Percentiles rank a stretch among this genome's conserved stretches.
Evolutionary conservation across 2,329 filamentous ascomycete genomes (phyloP).

Genomic region (Parastagonospora nodorum): DNA sequence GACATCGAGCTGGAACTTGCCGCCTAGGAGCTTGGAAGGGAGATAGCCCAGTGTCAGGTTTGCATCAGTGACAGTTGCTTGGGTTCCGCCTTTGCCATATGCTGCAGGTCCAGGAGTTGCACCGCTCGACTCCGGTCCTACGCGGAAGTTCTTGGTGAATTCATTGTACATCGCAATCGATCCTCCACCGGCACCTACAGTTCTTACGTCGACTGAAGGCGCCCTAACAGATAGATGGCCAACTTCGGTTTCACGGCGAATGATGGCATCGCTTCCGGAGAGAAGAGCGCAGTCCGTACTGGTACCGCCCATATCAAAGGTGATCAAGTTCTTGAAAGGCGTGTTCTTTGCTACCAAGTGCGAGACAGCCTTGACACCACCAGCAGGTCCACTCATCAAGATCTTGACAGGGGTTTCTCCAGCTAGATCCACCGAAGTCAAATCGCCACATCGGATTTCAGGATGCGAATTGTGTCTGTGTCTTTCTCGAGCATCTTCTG

Average conservation of each 20-base stretch:
- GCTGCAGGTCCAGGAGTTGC: conserved; percentile 56
- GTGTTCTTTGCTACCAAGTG: conserved; percentile 54
- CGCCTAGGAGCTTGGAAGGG: conserved; percentile 53
- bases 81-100: conserved; percentile 54
- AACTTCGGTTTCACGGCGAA: conserved; percentile 54
- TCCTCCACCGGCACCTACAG: conserved; percentile 57
- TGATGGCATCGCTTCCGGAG: conserved; percentile 49
- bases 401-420: conserved; percentile 56
- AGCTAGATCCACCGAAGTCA: conserved; percentile 53
- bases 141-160: conserved; percentile 55
- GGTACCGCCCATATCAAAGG: conserved; percentile 58
- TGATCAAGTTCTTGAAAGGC: conserved; percentile 55
- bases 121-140: conserved; percentile 58
- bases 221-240: conserved; percentile 52
- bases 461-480: conserved; percentile 53
- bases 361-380: conserved; percentile 56
- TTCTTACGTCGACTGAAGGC: conserved; percentile 56
- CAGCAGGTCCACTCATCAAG: conserved; percentile 57
- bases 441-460: conserved; percentile 57
- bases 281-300: conserved; percentile 56
- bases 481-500: conserved; percentile 48
- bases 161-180: conserved; percentile 56
- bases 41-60: conserved; percentile 56
- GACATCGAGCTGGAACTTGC: conserved; percentile 52
- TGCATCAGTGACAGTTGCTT: conserved; percentile 57